A percentile compares a stretch with the other conserved stretches of the same genome.
Evolutionary conservation across 345 rosid genomes (phyloP).

Genomic region (Turnera subulata): DNA sequence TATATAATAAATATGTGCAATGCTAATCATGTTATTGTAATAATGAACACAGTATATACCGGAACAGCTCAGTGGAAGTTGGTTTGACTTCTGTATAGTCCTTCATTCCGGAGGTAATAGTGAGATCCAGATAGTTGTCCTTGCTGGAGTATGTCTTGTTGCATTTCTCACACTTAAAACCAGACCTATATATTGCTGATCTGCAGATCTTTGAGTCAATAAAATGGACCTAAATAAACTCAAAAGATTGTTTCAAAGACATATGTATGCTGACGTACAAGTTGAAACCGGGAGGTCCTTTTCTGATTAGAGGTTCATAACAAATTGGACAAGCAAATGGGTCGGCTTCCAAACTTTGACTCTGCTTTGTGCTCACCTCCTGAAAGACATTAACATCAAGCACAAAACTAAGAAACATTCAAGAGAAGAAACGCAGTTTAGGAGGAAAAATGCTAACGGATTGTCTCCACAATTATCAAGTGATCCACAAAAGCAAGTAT

Average conservation of each 20-base stretch:
- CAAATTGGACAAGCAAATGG: slow-evolving; percentile 83
- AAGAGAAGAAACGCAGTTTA: no score
- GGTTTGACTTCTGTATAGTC: slow-evolving; percentile 71
- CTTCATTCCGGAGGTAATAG: slow-evolving; percentile 66
- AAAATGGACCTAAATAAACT: background rate
- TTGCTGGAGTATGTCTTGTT: slow-evolving; percentile 80
- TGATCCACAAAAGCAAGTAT: no score
- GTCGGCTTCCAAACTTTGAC: slow-evolving; percentile 38
- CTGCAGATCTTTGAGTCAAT: slow-evolving; percentile 35
- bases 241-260: background rate
- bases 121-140: slow-evolving; percentile 73
- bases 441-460: no score
- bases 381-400: slow-evolving; percentile 14
- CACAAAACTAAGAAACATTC: no score
- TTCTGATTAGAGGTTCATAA: slow-evolving; percentile 74
- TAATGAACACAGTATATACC: slow-evolving; percentile 38
- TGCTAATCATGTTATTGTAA: background rate
- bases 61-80: slow-evolving; percentile 63
- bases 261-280: slow-evolving; percentile 46
- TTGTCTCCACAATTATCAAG: no score
- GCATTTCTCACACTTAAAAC: slow-evolving; percentile 80
- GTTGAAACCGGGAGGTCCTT: slow-evolving; percentile 89
- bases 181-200: slow-evolving; percentile 80
- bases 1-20: background rate
- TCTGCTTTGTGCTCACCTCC: slow-evolving; percentile 35